These are phyloP conservation scores for Stagonosporopsis cucurbitacearum DNA, from an alignment of 2,329 filamentous ascomycete genomes.

Conservation along the genomic window DNA sequence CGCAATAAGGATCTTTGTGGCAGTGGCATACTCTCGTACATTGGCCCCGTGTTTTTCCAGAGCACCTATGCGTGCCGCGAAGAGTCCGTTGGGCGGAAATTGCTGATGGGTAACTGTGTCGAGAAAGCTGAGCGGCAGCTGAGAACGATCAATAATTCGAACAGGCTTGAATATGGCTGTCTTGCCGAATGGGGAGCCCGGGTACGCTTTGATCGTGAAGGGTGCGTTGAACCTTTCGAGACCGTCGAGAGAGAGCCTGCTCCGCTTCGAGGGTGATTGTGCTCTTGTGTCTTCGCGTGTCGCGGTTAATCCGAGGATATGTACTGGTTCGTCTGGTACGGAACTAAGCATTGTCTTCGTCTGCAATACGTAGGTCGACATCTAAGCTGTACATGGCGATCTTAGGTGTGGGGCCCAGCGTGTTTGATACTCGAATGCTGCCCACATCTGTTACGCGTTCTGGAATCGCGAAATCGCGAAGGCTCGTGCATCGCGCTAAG, in stretches of 20 bases:
- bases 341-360: constrained; percentile 41
- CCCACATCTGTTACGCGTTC: constrained; percentile 10
- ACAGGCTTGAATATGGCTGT: constrained; percentile 44
- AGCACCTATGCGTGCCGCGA: constrained; percentile 42
- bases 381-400: constrained; percentile 20
- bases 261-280: constrained; percentile 40
- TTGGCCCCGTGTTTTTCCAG: constrained; percentile 35
- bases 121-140: constrained; percentile 49
- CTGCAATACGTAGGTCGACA: constrained; percentile 39
- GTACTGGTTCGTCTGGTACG: constrained; percentile 24
- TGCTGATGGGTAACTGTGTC: constrained; percentile 35
- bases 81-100: constrained; percentile 40
- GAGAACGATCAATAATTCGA: constrained; percentile 44
- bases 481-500: constrained; percentile 16
- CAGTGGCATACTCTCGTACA: constrained; percentile 3
- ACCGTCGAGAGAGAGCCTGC: constrained; percentile 38
- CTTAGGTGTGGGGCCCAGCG: background rate
- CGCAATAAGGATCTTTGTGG: constrained; percentile 44
- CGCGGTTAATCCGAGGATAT: constrained; percentile 32
- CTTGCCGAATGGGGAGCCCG: constrained; percentile 37
- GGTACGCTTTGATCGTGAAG: constrained; percentile 43
- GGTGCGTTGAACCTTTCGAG: constrained; percentile 37
- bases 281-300: constrained; percentile 36
- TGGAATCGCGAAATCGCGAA: constrained; percentile 10
- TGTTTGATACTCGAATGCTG: constrained; percentile 6